Base-by-base conservation (phyloP, 2,329 filamentous ascomycete species). In the Penicillium sp. region DNA sequence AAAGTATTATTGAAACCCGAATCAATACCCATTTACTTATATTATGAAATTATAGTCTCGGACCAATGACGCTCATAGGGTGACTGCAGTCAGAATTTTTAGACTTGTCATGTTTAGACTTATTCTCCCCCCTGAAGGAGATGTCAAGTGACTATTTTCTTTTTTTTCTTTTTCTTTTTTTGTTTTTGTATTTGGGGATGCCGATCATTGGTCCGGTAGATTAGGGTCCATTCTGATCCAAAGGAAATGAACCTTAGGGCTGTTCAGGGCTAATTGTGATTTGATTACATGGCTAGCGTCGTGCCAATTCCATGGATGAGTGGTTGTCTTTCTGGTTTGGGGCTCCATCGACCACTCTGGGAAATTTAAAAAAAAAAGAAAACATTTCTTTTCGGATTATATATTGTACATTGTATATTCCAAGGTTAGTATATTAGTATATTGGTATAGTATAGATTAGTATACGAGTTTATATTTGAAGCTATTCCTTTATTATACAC, bases 261-360 rank as follows among this genome's bases (percentile, higher is more conserved):
- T 27, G n/a, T 27, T 55, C 53, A 34, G 33, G 13, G 13, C 13
- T 34, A 57, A 61, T 65, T 65, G 58, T 65, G 63, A 65, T 66
- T 66, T 64, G 57, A 60, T 62, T 64, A 60, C 57, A 62, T 59
- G 50, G 47, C 33, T 66, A 66, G 64, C 55, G 64, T 53, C 51
- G 50, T 54, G 52, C 55, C 61, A 63, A 63, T 44, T 64, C 64
- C 64, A 66, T 65, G 64, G 63, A 59, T 57, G 29, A n/a, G 48
- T 27, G 49, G 40, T 40, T 25, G 5, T 29, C 10, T 47, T 25
- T 45, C 21, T 34, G 52, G 51, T 41, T 53, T 46, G 19, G 36
- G 33, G 39, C 16, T 44, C 43, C 43, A 45, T 45, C n/a, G 10
- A 16, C 41, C 41, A 53, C n/a, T 23, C 21, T 19, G 34, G 50